Percentiles rank a stretch among this genome's conserved stretches.
Conservation (phyloP, 805 yeast genomes). For the Yueomyces sinensis region DNA sequence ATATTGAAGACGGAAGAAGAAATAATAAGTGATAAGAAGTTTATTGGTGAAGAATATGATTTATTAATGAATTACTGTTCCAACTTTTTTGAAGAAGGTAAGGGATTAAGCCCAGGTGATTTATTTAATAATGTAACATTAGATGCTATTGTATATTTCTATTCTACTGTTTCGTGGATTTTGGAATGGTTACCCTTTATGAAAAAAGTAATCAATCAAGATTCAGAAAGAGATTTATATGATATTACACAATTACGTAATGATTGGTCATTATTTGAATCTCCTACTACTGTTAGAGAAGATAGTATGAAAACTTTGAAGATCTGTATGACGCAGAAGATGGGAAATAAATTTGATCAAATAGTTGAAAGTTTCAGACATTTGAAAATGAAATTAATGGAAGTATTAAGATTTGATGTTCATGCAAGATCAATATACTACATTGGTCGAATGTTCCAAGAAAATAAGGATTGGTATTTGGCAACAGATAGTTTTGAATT, state of each 20-base stretch:
- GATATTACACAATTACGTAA: constrained; percentile 23
- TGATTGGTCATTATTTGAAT: constrained; percentile 30
- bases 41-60: constrained; percentile 16
- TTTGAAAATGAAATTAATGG: constrained; percentile 9
- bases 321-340: constrained; percentile 11
- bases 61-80: constrained; percentile 18
- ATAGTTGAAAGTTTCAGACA: constrained; percentile 8
- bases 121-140: constrained; percentile 40
- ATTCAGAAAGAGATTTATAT: constrained; percentile 2
- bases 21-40: constrained; percentile 13
- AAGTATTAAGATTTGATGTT: constrained; percentile 19
- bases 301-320: constrained; percentile 6
- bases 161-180: constrained; percentile 44
- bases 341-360: constrained; percentile 9
- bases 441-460: constrained; percentile 16
- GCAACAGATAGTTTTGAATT: constrained; percentile 21
- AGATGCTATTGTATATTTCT: constrained; percentile 37
- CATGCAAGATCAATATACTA: constrained; percentile 18
- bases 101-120: constrained; percentile 32
- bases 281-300: constrained; percentile 8
- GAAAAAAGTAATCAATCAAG: constrained; percentile 26
- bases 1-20: constrained; percentile 22
- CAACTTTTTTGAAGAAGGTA: constrained; percentile 16
- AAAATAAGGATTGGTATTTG: constrained; percentile 17
- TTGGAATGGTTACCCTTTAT: constrained; percentile 46